Conservation (phyloP, 75 land plant genomes). For the Pseudotsuga menziesii region DNA sequence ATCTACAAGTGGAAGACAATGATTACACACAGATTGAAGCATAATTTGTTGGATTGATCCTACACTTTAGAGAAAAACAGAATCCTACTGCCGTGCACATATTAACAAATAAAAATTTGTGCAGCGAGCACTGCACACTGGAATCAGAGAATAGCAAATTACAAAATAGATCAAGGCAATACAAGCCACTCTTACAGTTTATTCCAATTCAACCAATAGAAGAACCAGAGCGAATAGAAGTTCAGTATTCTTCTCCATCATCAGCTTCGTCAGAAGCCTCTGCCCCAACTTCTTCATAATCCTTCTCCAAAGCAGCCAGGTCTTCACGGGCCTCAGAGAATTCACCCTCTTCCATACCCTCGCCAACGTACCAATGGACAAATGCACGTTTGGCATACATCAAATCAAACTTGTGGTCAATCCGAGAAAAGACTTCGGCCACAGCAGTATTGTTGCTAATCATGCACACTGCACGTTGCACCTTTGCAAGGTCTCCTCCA, state of each 20-base stretch:
- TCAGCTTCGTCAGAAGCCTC: constrained; percentile 14
- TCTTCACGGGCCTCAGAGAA: constrained; percentile 74
- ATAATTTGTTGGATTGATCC: no score
- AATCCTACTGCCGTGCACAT: no score
- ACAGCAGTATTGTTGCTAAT: constrained; percentile 66
- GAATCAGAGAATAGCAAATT: no score
- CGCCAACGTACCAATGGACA: constrained; percentile 78
- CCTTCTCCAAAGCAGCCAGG: constrained; percentile 34
- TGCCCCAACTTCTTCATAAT: constrained; percentile 6
- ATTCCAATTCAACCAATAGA: no score
- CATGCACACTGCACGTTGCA: constrained; percentile 68
- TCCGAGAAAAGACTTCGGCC: constrained; percentile 62
- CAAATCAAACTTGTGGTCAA: constrained; percentile 67
- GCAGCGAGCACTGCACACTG: no score
- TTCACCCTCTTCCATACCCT: constrained; percentile 65
- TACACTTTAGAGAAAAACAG: no score
- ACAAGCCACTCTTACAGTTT: no score
- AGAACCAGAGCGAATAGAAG: background rate
- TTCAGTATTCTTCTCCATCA: background rate
- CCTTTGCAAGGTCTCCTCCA: constrained; percentile 51
- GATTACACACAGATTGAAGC: no score
- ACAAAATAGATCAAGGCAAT: no score
- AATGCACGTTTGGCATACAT: constrained; percentile 73
- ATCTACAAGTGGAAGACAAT: no score
- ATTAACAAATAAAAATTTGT: no score